Evolutionary conservation across 129 eudicot genomes (phyloP).

Genomic region (Flaveria ramosissima): DNA sequence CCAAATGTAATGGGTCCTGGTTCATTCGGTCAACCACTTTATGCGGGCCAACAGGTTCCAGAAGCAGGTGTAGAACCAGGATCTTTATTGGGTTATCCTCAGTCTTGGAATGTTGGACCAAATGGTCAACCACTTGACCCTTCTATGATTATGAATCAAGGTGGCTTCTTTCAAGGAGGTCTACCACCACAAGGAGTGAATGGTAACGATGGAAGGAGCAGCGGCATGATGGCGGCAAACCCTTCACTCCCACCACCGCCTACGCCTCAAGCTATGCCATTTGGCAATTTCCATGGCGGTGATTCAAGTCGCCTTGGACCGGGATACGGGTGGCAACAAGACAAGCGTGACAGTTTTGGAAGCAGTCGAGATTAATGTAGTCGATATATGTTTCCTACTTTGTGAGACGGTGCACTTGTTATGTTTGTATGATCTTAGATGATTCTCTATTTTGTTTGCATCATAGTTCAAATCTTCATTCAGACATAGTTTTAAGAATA

Average conservation of each 20-base stretch:
- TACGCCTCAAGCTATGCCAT: conserved; percentile 26
- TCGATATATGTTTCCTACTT: conserved; percentile 20
- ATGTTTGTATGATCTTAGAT: too few species aligned
- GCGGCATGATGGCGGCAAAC: conserved; percentile 40
- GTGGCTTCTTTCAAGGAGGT: conserved; percentile 49
- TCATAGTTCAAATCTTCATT: too few species aligned
- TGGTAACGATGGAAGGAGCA: conserved; percentile 40
- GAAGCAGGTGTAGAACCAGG: conserved; percentile 64
- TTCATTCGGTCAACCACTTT: conserved; percentile 62
- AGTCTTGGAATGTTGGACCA: conserved; percentile 52
- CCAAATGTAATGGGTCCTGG: conserved; percentile 51
- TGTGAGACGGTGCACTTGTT: conserved; percentile 1
- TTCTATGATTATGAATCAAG: conserved; percentile 42
- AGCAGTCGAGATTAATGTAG: conserved; percentile 35
- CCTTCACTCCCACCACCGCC: conserved; percentile 23
- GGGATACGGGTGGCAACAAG: conserved; percentile 55
- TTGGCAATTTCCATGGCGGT: conserved; percentile 39
- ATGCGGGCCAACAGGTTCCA: conserved; percentile 42
- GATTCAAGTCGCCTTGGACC: conserved; percentile 46
- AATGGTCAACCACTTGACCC: conserved; percentile 51
- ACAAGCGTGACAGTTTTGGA: conserved; percentile 45
- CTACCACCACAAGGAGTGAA: conserved; percentile 36
- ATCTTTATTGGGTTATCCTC: conserved; percentile 59
- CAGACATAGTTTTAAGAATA: too few species aligned
- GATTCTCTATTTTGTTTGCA: too few species aligned